These are phyloP conservation scores for Fusarium sacchari DNA, from an alignment of 2,329 filamentous ascomycete genomes.

Conservation along the genomic window DNA sequence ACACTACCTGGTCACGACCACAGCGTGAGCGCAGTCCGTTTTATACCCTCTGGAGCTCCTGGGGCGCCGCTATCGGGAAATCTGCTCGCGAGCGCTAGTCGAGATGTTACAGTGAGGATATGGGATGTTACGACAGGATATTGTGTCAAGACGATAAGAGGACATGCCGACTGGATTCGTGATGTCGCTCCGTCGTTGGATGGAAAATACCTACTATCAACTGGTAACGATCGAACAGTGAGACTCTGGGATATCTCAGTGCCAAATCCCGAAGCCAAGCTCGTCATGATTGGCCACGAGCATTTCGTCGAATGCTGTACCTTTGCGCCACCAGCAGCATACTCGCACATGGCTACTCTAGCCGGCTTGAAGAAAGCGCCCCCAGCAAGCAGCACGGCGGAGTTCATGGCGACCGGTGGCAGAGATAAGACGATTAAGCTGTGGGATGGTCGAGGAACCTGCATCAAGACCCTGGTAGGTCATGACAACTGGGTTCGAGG, in stretches of 20 bases:
- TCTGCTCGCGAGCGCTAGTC: slow-evolving; percentile 83
- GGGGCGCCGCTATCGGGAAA: slow-evolving; percentile 84
- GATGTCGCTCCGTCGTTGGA: slow-evolving; percentile 85
- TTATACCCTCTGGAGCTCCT: slow-evolving; percentile 84
- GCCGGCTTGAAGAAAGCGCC: slow-evolving; percentile 88
- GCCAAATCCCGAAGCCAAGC: slow-evolving; percentile 73
- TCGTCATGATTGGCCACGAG: slow-evolving; percentile 86
- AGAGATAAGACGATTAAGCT: slow-evolving; percentile 91
- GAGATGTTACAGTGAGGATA: slow-evolving; percentile 85
- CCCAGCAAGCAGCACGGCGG: slow-evolving; percentile 76
- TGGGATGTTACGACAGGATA: slow-evolving; percentile 96
- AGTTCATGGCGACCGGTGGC: slow-evolving; percentile 89
- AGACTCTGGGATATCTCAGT: slow-evolving; percentile 86
- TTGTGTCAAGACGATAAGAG: slow-evolving; percentile 88
- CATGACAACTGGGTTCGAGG: slow-evolving; percentile 96
- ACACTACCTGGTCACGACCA: slow-evolving; percentile 93
- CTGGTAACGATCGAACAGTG: slow-evolving; percentile 83
- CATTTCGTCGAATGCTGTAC: slow-evolving; percentile 87
- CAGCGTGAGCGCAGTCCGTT: slow-evolving; percentile 87
- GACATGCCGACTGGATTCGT: slow-evolving; percentile 91
- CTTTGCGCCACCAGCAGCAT: slow-evolving; percentile 82
- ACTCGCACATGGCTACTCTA: slow-evolving; percentile 78
- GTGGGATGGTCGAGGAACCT: slow-evolving; percentile 86
- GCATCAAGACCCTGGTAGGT: slow-evolving; percentile 84
- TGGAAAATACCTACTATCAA: slow-evolving; percentile 83